These are phyloP conservation scores for Moniliella sp. DNA, from an alignment of 1,284 basidiomycete genomes.

Conservation along the genomic window DNA sequence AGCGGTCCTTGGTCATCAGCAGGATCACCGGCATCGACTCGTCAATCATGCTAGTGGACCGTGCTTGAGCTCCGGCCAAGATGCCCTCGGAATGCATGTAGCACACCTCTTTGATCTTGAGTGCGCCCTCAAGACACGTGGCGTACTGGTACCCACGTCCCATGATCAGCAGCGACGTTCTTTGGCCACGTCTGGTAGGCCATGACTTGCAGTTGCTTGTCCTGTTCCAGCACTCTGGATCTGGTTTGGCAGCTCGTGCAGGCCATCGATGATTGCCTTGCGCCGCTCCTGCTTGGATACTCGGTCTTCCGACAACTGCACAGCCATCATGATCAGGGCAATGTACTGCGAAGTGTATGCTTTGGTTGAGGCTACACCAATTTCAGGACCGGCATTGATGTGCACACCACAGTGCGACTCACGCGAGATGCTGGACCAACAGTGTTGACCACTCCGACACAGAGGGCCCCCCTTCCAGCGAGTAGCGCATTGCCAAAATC, in stretches of 20 bases:
- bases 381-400: constrained; percentile 97
- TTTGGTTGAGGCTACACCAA: constrained; percentile 99
- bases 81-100: constrained; percentile 43
- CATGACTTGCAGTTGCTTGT: constrained; percentile 58
- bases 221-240: constrained; percentile 75
- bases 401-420: constrained; percentile 99
- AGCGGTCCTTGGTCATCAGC: constrained; percentile 94
- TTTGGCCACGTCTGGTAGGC: constrained; percentile 55
- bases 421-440: constrained; percentile 97
- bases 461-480: constrained; percentile 82
- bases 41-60: no score
- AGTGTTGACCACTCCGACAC: constrained; percentile 84
- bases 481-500: constrained; percentile 85
- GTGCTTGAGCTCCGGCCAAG: constrained; percentile 81
- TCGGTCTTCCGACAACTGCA: constrained; percentile 88
- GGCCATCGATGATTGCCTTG: constrained; percentile 80
- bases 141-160: constrained; percentile 93
- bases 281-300: constrained; percentile 74
- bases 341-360: constrained; percentile 99
- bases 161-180: constrained; percentile 86
- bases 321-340: constrained; percentile 87
- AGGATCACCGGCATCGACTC: constrained; percentile 68
- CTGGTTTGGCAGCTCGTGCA: constrained; percentile 68
- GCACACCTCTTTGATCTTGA: constrained; percentile 96
- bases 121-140: constrained; percentile 86